phyloP scores from a whole-genome alignment of 768 basidiomycete genomes.

The Suillus paluster region DNA sequence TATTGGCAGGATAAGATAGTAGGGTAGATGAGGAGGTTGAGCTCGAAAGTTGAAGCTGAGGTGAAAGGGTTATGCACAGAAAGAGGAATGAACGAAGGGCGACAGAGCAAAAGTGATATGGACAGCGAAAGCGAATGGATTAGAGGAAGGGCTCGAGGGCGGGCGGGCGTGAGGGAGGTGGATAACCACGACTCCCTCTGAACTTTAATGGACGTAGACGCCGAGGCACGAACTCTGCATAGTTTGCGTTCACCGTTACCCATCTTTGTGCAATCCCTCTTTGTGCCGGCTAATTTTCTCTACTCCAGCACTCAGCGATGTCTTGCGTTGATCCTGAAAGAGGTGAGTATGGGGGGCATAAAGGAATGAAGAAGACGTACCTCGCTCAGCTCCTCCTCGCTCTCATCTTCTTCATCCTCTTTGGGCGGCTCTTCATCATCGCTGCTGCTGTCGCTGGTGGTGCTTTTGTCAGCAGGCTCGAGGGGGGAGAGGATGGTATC shows the following conservation, averaged over 20 bases:
- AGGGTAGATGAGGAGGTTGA: too few species aligned
- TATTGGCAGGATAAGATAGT: neutral
- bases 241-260: neutral
- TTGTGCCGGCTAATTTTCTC: slow-evolving; percentile 42
- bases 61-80: neutral
- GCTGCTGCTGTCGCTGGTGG: neutral
- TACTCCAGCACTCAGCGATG: slow-evolving; percentile 38
- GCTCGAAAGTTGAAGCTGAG: too few species aligned
- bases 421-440: slow-evolving; percentile 13
- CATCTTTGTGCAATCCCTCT: slow-evolving; percentile 5
- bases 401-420: slow-evolving; percentile 17
- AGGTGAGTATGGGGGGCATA: neutral
- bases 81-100: neutral
- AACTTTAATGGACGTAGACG: too few species aligned
- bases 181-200: too few species aligned
- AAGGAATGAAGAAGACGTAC: slow-evolving; percentile 12
- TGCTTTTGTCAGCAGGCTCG: neutral
- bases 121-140: too few species aligned
- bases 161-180: neutral
- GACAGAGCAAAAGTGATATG: neutral
- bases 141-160: neutral
- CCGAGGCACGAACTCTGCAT: neutral
- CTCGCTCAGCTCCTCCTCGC: slow-evolving; percentile 13
- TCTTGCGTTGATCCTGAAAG: slow-evolving; percentile 35
- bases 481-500: neutral